Base-by-base conservation (phyloP, 176 grass and related monocot genomes). In the Coix lacrymajobi region DNA sequence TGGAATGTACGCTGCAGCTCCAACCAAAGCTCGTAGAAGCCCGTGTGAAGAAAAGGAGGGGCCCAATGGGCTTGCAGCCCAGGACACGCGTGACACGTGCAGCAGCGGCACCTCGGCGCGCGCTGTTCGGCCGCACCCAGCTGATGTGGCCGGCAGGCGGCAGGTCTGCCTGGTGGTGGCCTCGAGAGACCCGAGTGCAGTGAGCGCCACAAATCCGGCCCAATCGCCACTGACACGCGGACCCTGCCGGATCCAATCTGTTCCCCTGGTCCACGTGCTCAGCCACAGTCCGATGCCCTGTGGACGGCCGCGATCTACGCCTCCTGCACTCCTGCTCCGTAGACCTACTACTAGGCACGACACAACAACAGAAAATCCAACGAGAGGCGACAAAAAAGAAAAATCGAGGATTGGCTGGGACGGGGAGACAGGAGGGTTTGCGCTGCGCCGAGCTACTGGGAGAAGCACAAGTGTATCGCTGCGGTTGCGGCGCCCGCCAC, bases 381-480 rank as follows among this genome's bases (percentile, higher is more conserved):
- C 44, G 46, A 4, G 29, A 14, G 31, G 31, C 63, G 83, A 79
- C 66, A 79, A 39, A 70, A 61, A 24, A 10, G 17, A 69, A 61
- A 61, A 76, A 38, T 81, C 78, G 78, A 36, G 85, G 78, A 81
- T 76, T 80, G 38, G 38, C 34, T 6, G 77, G 14, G 13, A 33
- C 26, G 26, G 60, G 6, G 25, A 26, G 31, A 19, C 6, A 20
- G 7, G 33, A 38, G 37, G 66, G 66, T 41, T 41, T 41, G 66
- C 36, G 11, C 11, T 12, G 37, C 36, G 45, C 48, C 7, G 48
- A 17, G 20, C 52, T 10, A 62, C 24, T 28, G 4, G 58, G 25
- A 28, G 58, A 4, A 52, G 40, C 76, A 66, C 77, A 66, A 79
- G 77, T 79, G 78, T 69, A 26, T 54, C 11, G 17, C 17, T 7